Evolutionary conservation across 371 early-diverging fungal genomes (phyloP).

Genomic region (Pancytospora philotis): DNA sequence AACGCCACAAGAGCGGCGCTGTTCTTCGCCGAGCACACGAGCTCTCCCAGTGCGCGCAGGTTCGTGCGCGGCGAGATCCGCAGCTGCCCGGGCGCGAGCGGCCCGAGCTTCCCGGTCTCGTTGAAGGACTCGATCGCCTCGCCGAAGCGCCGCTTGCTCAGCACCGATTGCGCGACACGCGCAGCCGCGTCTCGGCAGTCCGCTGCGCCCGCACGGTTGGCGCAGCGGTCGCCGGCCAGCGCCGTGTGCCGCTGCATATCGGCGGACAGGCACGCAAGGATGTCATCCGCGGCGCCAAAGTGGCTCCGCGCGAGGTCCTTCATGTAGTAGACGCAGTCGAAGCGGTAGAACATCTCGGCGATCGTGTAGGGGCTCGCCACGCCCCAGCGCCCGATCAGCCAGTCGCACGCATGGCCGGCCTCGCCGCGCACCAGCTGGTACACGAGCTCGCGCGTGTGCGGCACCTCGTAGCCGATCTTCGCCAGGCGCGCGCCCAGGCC

Average conservation of each 20-base stretch:
- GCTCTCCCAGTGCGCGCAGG: slow-evolving; percentile 73
- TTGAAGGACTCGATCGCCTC: slow-evolving; percentile 2
- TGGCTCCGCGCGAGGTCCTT: neutral
- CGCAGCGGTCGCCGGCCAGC: neutral
- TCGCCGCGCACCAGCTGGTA: neutral
- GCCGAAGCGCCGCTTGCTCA: neutral
- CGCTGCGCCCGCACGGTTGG: neutral
- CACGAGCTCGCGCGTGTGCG: neutral
- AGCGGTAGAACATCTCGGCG: slow-evolving; percentile 4
- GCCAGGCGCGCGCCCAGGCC: neutral
- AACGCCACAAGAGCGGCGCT: slow-evolving; percentile 67
- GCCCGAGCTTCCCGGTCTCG: neutral
- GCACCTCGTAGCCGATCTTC: slow-evolving; percentile 22
- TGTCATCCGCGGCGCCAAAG: neutral
- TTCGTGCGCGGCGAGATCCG: slow-evolving; percentile 66
- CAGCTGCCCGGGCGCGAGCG: slow-evolving; percentile 60
- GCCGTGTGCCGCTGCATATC: neutral
- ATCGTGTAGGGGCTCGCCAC: neutral
- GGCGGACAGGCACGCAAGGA: neutral
- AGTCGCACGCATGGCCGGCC: neutral
- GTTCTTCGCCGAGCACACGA: slow-evolving; percentile 70
- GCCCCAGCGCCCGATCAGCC: neutral
- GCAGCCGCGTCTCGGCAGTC: neutral
- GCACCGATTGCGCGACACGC: neutral
- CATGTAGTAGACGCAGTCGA: neutral